Percentiles rank a stretch among this genome's conserved stretches.
Conservation (phyloP, 2,329 filamentous ascomycete genomes). For the Botryotinia globosa region DNA sequence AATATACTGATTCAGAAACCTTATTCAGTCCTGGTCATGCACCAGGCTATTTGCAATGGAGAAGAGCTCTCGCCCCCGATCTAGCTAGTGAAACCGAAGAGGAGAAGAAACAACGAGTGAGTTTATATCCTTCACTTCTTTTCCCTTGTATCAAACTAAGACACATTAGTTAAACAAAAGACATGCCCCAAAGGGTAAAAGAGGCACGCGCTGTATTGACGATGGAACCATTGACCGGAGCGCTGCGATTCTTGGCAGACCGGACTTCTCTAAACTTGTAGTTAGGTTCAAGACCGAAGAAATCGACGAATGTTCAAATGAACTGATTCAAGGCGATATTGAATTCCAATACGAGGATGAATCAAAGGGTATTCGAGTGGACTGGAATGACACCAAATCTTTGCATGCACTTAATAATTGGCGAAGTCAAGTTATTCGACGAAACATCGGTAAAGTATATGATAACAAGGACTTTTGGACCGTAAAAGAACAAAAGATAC, state of each 20-base stretch:
- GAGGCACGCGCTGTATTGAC: slow-evolving; percentile 6
- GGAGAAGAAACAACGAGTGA: neutral
- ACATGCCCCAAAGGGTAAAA: neutral
- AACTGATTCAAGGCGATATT: neutral
- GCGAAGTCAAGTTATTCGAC: slow-evolving; percentile 8
- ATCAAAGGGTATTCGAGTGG: neutral
- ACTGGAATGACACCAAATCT: neutral
- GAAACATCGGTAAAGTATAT: neutral
- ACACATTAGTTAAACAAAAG: neutral
- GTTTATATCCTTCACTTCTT: neutral
- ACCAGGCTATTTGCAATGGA: neutral
- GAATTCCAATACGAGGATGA: neutral
- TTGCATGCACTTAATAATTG: neutral
- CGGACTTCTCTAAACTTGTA: neutral
- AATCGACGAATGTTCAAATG: neutral
- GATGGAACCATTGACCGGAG: slow-evolving; percentile 12
- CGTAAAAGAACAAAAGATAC: neutral
- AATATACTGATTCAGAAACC: neutral
- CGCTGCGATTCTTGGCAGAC: neutral
- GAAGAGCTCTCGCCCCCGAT: neutral
- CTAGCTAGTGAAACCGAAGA: neutral
- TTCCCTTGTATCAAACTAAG: neutral
- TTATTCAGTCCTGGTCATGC: neutral
- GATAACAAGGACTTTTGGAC: slow-evolving; percentile 1
- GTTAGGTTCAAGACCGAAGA: neutral